Evolutionary conservation across 768 basidiomycete genomes (phyloP), one percentile per base, ranked within the genome.

Genomic region (Trametes coccinea): DNA sequence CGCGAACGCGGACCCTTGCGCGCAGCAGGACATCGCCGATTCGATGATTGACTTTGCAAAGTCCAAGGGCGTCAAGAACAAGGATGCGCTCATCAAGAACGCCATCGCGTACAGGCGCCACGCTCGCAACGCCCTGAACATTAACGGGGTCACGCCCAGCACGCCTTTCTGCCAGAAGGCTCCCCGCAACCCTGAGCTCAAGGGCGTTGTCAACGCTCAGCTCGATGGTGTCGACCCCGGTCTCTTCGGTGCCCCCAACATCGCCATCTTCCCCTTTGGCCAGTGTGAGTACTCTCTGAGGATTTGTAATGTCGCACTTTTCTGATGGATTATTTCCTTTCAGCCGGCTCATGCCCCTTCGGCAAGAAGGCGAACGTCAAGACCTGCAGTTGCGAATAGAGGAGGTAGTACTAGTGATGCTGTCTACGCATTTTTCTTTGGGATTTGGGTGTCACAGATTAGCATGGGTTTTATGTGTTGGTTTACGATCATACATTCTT

Each of bases 161-260:
- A 80, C 77, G n/a, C 74, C 79, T 14, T 85, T 82, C 72, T 86
- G 84, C 71, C 80, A 80, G 70, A 80, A 75, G 61, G 77, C 80
- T 1, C 83, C 83, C 17, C 77, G 75, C 68, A 84, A 84, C 62
- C 17, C 75, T 14, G 75, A 82, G 63, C 76, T 84, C 17, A 75
- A 76, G 54, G 82, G 82, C 1, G 69, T 84, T 3, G 77, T 81
- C 14, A 81, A 84, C 65, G 43, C 47, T 5, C 56, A 58, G 56
- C 56, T 84, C 59, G 78, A 80, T 22, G 78, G 76, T 44, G 82
- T 83, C 51, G 76, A 84, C 63, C 80, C 82, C 10, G 73, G 80
- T 27, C 53, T 84, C 22, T 84, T 82, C 70, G 84, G 83, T 59
- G 80, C 81, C 62, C 81, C 80, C 17, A 77, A 77, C 11, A 60